Evolutionary conservation across 2,329 filamentous ascomycete genomes (phyloP).

Genomic region (Magnaporthales sp.): DNA sequence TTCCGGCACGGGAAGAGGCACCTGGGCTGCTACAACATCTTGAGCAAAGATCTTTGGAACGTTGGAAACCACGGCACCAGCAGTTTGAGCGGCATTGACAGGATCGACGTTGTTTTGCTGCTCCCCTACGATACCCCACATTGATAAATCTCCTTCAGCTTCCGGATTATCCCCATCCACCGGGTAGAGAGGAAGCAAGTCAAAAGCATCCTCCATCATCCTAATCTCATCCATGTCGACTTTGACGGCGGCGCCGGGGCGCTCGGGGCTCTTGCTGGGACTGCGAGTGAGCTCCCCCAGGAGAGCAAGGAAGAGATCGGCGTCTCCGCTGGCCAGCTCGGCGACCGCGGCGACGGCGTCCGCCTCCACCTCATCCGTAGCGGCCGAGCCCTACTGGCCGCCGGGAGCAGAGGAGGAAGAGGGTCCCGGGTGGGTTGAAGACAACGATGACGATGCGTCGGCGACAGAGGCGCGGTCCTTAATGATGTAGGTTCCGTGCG

Average conservation of each 20-base stretch:
- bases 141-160: background rate
- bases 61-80: background rate
- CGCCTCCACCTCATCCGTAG: background rate
- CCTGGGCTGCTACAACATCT: background rate
- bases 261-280: background rate
- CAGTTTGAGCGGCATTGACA: background rate
- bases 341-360: background rate
- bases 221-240: background rate
- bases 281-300: background rate
- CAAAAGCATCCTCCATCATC: background rate
- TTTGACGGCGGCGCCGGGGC: background rate
- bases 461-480: constrained; percentile 4
- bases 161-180: background rate
- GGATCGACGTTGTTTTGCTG: background rate
- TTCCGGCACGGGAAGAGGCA: background rate
- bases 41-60: background rate
- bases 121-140: background rate
- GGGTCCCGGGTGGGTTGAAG: background rate
- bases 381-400: background rate
- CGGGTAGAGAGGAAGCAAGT: background rate
- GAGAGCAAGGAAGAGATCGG: background rate
- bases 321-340: background rate
- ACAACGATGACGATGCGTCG: background rate
- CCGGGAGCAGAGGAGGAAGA: background rate
- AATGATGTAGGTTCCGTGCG: constrained; percentile 15